Evolutionary conservation across 805 yeast species (phyloP).

Genomic region (Wickerhamiella azymoides): DNA sequence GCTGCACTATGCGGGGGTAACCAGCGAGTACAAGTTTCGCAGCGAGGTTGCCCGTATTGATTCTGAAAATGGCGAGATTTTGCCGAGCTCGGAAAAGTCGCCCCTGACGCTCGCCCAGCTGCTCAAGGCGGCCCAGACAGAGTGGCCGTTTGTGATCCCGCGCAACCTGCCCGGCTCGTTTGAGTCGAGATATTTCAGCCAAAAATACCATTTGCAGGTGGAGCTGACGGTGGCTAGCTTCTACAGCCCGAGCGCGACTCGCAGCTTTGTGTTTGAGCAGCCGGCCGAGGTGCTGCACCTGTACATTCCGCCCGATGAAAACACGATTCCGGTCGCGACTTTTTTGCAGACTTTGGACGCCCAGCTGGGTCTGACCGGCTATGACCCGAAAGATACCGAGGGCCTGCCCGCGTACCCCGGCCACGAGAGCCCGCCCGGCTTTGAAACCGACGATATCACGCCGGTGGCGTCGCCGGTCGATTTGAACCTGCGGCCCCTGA

Average conservation of each 20-base stretch:
- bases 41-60: conserved; percentile 1
- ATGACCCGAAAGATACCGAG: background rate
- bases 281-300: conserved; percentile 7
- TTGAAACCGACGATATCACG: conserved; percentile 2
- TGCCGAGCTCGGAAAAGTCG: background rate
- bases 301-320: background rate
- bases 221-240: conserved; percentile 1
- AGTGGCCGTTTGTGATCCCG: background rate
- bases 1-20: background rate
- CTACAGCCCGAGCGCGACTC: background rate
- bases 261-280: background rate
- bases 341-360: conserved; percentile 1
- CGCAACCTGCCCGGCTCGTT: conserved; percentile 5
- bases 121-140: conserved; percentile 2
- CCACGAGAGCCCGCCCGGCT: conserved; percentile 1
- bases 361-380: background rate
- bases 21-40: conserved; percentile 5
- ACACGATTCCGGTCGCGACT: background rate
- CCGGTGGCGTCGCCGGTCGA: background rate
- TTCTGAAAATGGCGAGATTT: conserved; percentile 2
- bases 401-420: conserved; percentile 7
- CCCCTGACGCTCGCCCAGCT: conserved; percentile 1
- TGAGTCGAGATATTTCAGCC: conserved; percentile 1
- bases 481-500: background rate
- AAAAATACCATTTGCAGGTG: conserved; percentile 4